These are phyloP conservation scores for Coemansia sp. DNA, from an alignment of 192 early-diverging fungal genomes.

Conservation along the genomic window DNA sequence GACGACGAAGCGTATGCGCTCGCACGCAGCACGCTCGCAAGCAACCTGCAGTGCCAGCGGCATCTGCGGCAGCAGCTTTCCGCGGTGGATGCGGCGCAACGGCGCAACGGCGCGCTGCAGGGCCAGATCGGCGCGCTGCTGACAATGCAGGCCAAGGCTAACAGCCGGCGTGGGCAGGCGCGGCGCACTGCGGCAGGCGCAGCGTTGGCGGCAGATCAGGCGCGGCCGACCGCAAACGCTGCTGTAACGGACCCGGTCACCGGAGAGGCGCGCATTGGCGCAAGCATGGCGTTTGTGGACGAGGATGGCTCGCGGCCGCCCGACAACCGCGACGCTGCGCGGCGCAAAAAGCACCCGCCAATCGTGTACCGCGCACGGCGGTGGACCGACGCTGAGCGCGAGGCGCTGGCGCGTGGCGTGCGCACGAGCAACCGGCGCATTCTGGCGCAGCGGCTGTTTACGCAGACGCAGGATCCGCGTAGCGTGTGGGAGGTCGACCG, in stretches of 20 bases:
- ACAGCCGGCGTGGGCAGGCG: conserved; percentile 19
- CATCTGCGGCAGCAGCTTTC: conserved; percentile 37
- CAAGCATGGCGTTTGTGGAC: conserved; percentile 39
- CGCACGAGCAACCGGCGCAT: conserved; percentile 50
- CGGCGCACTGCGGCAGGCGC: conserved; percentile 13
- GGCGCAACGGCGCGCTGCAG: conserved; percentile 46
- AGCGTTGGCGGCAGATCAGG: too few species aligned
- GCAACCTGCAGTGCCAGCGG: conserved; percentile 51
- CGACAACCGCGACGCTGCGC: conserved; percentile 48
- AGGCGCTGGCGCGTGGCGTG: conserved; percentile 48
- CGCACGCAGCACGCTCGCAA: conserved; percentile 45
- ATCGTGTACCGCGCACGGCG: conserved; percentile 48
- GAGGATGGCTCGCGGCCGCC: conserved; percentile 39
- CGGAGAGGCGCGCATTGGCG: conserved; percentile 17
- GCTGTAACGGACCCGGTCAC: conserved; percentile 35
- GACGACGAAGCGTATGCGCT: conserved; percentile 35
- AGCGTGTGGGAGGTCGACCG: conserved; percentile 48
- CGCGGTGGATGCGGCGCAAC: conserved; percentile 49
- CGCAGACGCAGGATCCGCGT: conserved; percentile 42
- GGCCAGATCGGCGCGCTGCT: conserved; percentile 33
- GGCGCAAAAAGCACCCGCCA: conserved; percentile 47
- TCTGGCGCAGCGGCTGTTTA: conserved; percentile 46
- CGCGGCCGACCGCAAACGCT: conserved; percentile 6
- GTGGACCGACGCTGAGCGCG: conserved; percentile 55
- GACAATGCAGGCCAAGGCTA: conserved; percentile 43